Evolutionary conservation across 2,329 filamentous ascomycete species (phyloP).

Genomic region (Aspergillus fijiensis): DNA sequence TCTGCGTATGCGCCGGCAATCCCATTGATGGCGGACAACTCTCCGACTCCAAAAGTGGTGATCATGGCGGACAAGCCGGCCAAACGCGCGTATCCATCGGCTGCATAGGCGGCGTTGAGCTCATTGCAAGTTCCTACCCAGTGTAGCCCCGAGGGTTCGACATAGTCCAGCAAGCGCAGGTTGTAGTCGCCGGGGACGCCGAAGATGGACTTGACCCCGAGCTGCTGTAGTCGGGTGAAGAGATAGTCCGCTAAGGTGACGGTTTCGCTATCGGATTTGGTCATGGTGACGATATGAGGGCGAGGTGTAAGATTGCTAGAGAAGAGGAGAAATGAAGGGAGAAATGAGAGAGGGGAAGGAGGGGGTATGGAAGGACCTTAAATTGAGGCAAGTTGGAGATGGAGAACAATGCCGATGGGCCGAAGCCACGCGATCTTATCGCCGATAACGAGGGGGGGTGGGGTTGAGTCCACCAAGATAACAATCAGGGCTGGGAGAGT

Average conservation of each 20-base stretch:
- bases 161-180: slow-evolving; percentile 65
- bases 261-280: slow-evolving; percentile 1
- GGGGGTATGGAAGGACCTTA: neutral
- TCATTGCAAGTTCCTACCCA: slow-evolving; percentile 71
- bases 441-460: neutral
- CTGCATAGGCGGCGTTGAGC: slow-evolving; percentile 61
- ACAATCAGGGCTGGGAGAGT: no score
- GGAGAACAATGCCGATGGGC: neutral
- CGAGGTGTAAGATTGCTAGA: neutral
- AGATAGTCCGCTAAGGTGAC: slow-evolving; percentile 53
- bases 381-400: neutral
- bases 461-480: neutral
- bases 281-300: neutral
- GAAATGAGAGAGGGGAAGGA: neutral
- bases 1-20: slow-evolving; percentile 73
- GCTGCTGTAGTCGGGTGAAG: slow-evolving; percentile 62
- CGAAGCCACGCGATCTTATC: neutral
- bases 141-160: slow-evolving; percentile 57
- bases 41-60: slow-evolving; percentile 58
- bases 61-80: slow-evolving; percentile 28
- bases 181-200: slow-evolving; percentile 71
- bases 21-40: slow-evolving; percentile 68
- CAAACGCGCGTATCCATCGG: slow-evolving; percentile 34
- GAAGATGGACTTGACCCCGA: slow-evolving; percentile 65
- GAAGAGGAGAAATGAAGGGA: neutral